phyloP scores from a whole-genome alignment of 2,329 filamentous ascomycete genomes.

The Hypoxylon sp. region DNA sequence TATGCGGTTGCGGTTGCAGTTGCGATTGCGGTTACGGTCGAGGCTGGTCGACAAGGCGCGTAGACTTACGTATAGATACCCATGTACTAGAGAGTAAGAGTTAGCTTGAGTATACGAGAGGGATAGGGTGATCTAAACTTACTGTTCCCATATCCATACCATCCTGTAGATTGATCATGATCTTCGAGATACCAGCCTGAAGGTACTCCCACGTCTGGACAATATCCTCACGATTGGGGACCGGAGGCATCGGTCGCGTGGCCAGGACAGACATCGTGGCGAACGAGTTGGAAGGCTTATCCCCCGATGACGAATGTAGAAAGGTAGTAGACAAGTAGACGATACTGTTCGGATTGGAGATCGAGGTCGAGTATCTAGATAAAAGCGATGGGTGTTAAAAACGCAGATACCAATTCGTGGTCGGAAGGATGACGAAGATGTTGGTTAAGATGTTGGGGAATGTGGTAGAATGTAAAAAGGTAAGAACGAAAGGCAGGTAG shows the following conservation, averaged over 20 bases:
- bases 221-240: slow-evolving; percentile 69
- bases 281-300: slow-evolving; percentile 8
- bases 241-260: slow-evolving; percentile 60
- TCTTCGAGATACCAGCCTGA: slow-evolving; percentile 85
- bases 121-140: slow-evolving; percentile 45
- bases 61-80: slow-evolving; percentile 83
- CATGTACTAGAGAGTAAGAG: slow-evolving; percentile 74
- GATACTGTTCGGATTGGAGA: not conserved
- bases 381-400: not conserved
- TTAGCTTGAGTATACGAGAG: slow-evolving; percentile 19
- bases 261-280: slow-evolving; percentile 46
- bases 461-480: too few relatives aligned
- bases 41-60: not conserved
- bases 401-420: too few relatives aligned
- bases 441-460: too few relatives aligned
- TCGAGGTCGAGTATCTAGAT: slow-evolving; percentile 8
- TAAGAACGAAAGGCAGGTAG: too few relatives aligned
- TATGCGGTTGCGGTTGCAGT: slow-evolving; percentile 11
- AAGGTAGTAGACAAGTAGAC: slow-evolving; percentile 20
- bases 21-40: too few relatives aligned
- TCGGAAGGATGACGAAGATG: not conserved
- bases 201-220: slow-evolving; percentile 81
- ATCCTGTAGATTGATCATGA: slow-evolving; percentile 91
- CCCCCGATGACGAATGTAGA: slow-evolving; percentile 25
- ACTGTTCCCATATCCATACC: slow-evolving; percentile 93